phyloP scores from a whole-genome alignment of 306 rosid species.

The Dryas drummondii region DNA sequence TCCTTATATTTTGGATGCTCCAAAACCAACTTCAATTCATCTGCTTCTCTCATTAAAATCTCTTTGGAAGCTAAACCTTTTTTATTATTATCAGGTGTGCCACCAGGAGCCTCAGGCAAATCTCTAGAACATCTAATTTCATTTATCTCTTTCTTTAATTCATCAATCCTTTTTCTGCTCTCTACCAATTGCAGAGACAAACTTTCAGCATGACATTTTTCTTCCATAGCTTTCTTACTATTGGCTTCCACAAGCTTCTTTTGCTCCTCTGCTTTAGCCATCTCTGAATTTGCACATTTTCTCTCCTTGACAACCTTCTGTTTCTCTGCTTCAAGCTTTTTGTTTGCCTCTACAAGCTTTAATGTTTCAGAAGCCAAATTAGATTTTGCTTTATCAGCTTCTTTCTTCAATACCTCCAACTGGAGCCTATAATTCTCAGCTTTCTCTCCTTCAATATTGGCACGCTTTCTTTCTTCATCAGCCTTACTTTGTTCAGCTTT shows the following conservation, averaged over 20 bases:
- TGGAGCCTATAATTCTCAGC: constrained; percentile 45
- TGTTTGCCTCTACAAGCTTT: constrained; percentile 43
- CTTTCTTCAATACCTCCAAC: constrained; percentile 49
- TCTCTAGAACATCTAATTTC: constrained; percentile 23
- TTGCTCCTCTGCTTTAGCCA: constrained; percentile 49
- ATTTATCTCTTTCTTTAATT: constrained; percentile 31
- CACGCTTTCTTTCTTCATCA: constrained; percentile 37
- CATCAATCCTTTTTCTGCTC: constrained; percentile 31
- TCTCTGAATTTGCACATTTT: constrained; percentile 50
- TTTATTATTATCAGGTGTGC: constrained; percentile 8
- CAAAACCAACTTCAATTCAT: constrained; percentile 20
- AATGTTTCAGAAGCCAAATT: constrained; percentile 48
- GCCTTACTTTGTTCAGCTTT: constrained; percentile 49
- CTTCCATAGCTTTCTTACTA: constrained; percentile 24
- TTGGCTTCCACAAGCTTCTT: constrained; percentile 36
- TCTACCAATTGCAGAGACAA: constrained; percentile 39
- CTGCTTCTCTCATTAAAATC: constrained; percentile 15
- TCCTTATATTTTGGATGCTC: constrained; percentile 22
- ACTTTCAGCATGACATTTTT: constrained; percentile 33
- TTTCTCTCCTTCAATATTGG: constrained; percentile 48
- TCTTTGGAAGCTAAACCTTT: constrained; percentile 10
- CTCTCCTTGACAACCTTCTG: constrained; percentile 49
- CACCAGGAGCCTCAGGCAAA: constrained; percentile 3
- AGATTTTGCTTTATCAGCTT: constrained; percentile 42
- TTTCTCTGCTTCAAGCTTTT: constrained; percentile 52